Conservation (phyloP, 2,329 filamentous ascomycete species). For the Calonectria multiphialidica region DNA sequence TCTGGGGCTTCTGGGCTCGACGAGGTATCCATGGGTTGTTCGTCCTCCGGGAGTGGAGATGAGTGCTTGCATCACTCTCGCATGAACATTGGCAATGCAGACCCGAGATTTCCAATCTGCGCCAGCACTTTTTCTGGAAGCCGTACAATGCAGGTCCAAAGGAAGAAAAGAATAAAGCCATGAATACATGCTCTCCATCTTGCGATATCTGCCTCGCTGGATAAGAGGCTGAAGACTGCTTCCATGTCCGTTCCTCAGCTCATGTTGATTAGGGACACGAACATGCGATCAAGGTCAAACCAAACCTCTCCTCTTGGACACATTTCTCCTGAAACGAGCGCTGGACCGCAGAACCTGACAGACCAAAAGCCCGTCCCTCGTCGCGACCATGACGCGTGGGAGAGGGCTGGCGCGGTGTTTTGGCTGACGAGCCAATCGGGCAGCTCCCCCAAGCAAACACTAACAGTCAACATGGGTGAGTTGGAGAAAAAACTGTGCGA, state of each 20-base stretch:
- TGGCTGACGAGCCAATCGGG: constrained; percentile 34
- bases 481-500: neutral
- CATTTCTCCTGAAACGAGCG: constrained; percentile 22
- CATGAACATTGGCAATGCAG: constrained; percentile 31
- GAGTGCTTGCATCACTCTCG: constrained; percentile 29
- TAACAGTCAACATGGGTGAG: neutral
- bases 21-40: constrained; percentile 18
- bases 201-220: neutral
- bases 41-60: constrained; percentile 28
- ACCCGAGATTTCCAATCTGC: constrained; percentile 16
- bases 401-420: constrained; percentile 29
- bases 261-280: neutral
- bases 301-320: constrained; percentile 18
- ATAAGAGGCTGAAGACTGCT: neutral
- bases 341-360: constrained; percentile 16
- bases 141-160: neutral
- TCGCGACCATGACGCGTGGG: constrained; percentile 45
- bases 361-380: constrained; percentile 17
- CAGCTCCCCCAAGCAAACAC: constrained; percentile 31
- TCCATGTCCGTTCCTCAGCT: neutral
- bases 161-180: constrained; percentile 9
- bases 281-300: neutral
- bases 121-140: neutral
- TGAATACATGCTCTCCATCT: neutral
- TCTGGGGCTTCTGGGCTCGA: neutral